Evolutionary conservation across 306 rosid species (phyloP).

Genomic region (Sicyos baderoa): DNA sequence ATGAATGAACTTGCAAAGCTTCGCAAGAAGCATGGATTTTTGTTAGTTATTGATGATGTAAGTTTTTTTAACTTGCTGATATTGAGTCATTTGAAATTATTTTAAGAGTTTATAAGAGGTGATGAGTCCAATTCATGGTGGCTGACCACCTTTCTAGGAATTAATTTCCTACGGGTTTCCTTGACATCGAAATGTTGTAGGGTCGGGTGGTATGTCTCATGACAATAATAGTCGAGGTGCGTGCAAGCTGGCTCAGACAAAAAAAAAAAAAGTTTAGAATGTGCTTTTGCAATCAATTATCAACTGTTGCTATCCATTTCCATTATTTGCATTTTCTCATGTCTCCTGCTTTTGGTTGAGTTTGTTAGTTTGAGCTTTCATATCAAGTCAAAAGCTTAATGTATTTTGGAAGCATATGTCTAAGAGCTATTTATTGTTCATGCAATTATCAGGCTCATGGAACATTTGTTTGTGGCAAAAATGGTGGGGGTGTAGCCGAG

Average conservation of each 20-base stretch:
- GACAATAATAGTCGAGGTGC: too few species aligned
- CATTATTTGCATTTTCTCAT: background rate
- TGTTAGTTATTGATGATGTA: constrained; percentile 90
- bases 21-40: constrained; percentile 61
- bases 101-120: background rate
- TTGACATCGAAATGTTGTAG: too few species aligned
- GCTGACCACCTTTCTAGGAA: too few species aligned
- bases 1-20: constrained; percentile 65
- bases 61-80: constrained; percentile 29
- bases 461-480: constrained; percentile 77
- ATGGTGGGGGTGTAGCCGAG: constrained; percentile 97
- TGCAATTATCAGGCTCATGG: constrained; percentile 68
- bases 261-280: background rate
- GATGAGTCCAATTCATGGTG: too few species aligned
- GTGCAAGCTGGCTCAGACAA: too few species aligned
- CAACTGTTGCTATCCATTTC: constrained; percentile 1
- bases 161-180: too few species aligned
- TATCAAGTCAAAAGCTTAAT: background rate
- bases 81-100: constrained; percentile 12
- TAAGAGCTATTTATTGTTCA: constrained; percentile 9
- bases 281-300: background rate
- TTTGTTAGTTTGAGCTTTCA: background rate
- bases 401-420: background rate
- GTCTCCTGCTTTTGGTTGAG: too few species aligned
- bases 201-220: too few species aligned